Evolutionary conservation across 2,329 filamentous ascomycete genomes (phyloP), one percentile per base, ranked within the genome.

Genomic region (Aspergillus thermomutatus): DNA sequence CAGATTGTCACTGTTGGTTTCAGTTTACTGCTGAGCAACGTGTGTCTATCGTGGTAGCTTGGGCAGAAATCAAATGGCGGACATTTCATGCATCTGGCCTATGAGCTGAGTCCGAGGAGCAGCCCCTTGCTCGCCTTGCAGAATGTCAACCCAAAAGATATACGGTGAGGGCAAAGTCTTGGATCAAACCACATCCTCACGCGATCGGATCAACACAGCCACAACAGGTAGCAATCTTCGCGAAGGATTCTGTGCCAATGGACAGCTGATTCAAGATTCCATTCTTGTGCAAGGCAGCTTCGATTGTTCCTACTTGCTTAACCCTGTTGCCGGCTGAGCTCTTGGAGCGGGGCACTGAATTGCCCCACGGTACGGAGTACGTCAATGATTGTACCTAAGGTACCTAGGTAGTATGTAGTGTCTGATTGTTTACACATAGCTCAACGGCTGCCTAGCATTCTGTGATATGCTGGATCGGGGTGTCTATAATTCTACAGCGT

Each of bases 41-140:
- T 34, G 41, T 34, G 26, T 40, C 47, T 41, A 52, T 55, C 50
- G 54, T 56, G 57, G 52, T 60, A 52, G 56, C 54, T 66, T 65
- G 62, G 64, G 64, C 64, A 66, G 60, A 62, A 66, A 66, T 52
- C 49, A 54, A 61, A 64, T 55, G 27, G 48, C 56, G 48, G 52
- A 34, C 50, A 52, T 49, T 46, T 56, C 49, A 53, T 54, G 56
- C 57, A 60, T 52, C 41, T 54, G 50, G 53, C 41, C 54, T 57
- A 58, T 58, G 48, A 59, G 52, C 41, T 54, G 40, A 50, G 50
- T 45, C 40, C 50, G 56, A 46, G 54, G 52, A 49, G 51, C 14
- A 47, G 53, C 58, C 64, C 31, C 60, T 61, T 54, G 64, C 59
- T 53, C 49, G 52, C 54, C 59, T 59, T 64, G 62, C 60, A 66